phyloP scores from a whole-genome alignment of 345 rosid genomes.

The Atalantia buxifolia region DNA sequence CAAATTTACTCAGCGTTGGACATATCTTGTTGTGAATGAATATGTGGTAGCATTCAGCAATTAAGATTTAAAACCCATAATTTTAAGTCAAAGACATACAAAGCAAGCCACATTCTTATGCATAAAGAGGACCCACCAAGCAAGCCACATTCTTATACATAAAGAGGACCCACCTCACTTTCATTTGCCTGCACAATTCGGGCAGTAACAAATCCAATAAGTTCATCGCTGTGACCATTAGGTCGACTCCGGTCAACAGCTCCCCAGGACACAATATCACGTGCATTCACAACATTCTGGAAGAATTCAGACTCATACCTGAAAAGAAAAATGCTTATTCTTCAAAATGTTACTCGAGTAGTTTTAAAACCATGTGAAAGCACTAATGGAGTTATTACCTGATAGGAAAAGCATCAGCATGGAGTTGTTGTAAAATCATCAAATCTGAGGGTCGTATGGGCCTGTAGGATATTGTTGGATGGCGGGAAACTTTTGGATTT shows the following conservation, averaged over 20 bases:
- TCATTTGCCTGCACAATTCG: conserved; percentile 66
- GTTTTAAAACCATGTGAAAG: conserved; percentile 11
- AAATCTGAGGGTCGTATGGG: conserved; percentile 73
- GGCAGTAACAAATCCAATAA: conserved; percentile 93
- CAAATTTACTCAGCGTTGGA: neutral
- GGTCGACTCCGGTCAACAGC: conserved; percentile 81
- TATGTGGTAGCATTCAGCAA: conserved; percentile 4
- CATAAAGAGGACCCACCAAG: conserved; percentile 43
- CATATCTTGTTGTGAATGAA: neutral
- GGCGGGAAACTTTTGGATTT: conserved; percentile 36
- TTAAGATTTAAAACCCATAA: conserved; percentile 2
- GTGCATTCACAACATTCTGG: conserved; percentile 78
- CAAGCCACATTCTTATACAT: conserved; percentile 8
- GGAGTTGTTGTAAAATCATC: conserved; percentile 66
- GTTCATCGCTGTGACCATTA: conserved; percentile 64
- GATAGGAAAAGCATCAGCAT: conserved; percentile 75
- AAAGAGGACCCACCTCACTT: conserved; percentile 67
- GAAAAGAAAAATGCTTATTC: conserved; percentile 28
- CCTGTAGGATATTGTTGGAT: conserved; percentile 68
- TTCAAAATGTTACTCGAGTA: conserved; percentile 10
- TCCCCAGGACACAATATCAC: conserved; percentile 87
- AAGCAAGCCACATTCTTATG: conserved; percentile 5
- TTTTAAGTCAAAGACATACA: neutral
- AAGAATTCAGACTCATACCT: conserved; percentile 95
- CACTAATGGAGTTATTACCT: conserved; percentile 37